Evolutionary conservation across 768 basidiomycete species (phyloP).

Genomic region (Obba rivulosa): DNA sequence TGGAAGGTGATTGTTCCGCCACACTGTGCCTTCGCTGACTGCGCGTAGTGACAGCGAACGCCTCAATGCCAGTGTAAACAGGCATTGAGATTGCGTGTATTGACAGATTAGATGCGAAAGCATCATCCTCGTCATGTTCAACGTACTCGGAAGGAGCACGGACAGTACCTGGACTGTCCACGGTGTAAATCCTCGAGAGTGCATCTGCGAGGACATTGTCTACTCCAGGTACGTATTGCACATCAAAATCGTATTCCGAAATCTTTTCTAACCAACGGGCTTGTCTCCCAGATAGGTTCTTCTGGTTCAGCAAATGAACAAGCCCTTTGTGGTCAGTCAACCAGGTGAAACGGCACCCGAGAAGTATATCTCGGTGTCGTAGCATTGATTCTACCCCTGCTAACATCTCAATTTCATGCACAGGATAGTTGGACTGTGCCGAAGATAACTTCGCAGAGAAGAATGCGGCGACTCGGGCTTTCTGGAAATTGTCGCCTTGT

Average conservation of each 20-base stretch:
- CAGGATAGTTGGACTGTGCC: conserved; percentile 29
- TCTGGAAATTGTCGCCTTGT: conserved; percentile 17
- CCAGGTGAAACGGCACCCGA: conserved; percentile 18
- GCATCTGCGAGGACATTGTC: conserved; percentile 25
- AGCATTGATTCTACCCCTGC: conserved; percentile 33
- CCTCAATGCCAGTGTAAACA: conserved; percentile 9
- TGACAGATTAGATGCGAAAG: background rate
- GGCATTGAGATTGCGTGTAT: conserved; percentile 9
- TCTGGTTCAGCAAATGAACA: conserved; percentile 16
- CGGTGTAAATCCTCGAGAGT: conserved; percentile 16
- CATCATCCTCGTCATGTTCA: conserved; percentile 8
- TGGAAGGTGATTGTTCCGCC: no score
- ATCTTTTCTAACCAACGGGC: conserved; percentile 24
- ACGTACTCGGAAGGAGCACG: conserved; percentile 19
- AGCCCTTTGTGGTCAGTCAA: conserved; percentile 26
- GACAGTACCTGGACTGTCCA: conserved; percentile 17
- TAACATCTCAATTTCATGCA: conserved; percentile 33
- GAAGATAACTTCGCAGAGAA: conserved; percentile 23
- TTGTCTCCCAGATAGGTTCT: conserved; percentile 21
- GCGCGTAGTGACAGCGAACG: background rate
- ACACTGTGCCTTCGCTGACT: no score
- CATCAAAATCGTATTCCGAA: conserved; percentile 24
- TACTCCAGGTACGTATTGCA: conserved; percentile 25
- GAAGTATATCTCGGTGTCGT: conserved; percentile 22
- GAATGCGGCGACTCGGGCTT: conserved; percentile 17